A percentile compares a stretch with the other conserved stretches of the same genome.
phyloP scores from a whole-genome alignment of 1,284 basidiomycete species.

The Marasmius oreades region DNA sequence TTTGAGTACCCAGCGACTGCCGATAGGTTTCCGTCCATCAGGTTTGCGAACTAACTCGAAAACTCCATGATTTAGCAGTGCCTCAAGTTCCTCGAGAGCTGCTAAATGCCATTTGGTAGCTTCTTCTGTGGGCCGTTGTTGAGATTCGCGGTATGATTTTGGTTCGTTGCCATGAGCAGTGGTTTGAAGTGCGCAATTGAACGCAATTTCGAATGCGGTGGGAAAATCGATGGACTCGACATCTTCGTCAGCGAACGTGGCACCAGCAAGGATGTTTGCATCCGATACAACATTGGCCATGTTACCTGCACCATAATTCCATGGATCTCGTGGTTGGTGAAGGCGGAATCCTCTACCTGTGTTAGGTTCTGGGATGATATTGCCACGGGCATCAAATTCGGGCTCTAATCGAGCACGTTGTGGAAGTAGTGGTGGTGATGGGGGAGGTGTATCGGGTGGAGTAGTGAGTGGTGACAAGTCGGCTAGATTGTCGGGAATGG shows the following conservation, averaged over 20 bases:
- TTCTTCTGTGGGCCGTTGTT: no score
- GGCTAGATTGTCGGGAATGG: background rate
- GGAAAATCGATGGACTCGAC: background rate
- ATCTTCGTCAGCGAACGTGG: background rate
- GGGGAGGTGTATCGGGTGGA: background rate
- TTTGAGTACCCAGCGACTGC: constrained; percentile 30
- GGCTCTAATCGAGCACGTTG: constrained; percentile 4
- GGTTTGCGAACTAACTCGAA: constrained; percentile 13
- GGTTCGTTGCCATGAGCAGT: background rate
- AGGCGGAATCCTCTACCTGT: constrained; percentile 5
- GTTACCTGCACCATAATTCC: constrained; percentile 5
- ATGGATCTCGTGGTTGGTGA: background rate
- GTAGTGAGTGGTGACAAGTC: no score
- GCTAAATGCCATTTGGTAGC: constrained; percentile 13
- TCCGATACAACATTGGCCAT: background rate
- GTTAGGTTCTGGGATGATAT: constrained; percentile 3
- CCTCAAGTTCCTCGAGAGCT: constrained; percentile 12
- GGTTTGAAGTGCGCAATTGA: constrained; percentile 3
- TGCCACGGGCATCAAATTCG: background rate
- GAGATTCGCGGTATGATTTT: background rate
- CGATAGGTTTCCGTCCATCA: constrained; percentile 1
- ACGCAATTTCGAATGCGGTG: constrained; percentile 9
- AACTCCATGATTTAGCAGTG: constrained; percentile 7
- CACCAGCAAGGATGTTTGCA: background rate
- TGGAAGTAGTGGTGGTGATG: constrained; percentile 2